A percentile compares a stretch with the other conserved stretches of the same genome.
phyloP scores from a whole-genome alignment of 1,284 basidiomycete species.

The Malassezia sp. region DNA sequence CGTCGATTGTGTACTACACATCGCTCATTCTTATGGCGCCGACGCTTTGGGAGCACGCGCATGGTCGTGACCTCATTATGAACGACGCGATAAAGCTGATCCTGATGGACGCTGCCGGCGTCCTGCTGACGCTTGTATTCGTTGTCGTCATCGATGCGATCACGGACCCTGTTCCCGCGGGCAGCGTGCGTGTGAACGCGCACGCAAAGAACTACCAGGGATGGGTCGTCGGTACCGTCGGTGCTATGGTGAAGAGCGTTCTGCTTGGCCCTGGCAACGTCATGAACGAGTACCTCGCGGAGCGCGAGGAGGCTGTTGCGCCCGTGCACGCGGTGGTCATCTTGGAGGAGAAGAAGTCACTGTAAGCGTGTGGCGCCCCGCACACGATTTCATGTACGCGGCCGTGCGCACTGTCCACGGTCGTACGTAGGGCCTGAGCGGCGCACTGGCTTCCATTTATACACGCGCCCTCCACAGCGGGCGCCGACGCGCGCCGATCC shows the following conservation, averaged over 20 bases:
- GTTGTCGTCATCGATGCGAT: slow-evolving; percentile 6
- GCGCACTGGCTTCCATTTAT: too few relatives aligned
- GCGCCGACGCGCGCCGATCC: too few relatives aligned
- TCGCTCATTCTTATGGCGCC: slow-evolving; percentile 2
- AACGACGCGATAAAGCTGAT: slow-evolving; percentile 12
- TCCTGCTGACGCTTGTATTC: slow-evolving; percentile 3
- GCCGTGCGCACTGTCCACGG: too few relatives aligned
- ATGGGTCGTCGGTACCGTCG: background rate
- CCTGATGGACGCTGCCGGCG: slow-evolving; percentile 7
- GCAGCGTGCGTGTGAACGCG: background rate
- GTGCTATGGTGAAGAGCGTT: background rate
- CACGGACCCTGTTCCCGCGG: slow-evolving; percentile 7
- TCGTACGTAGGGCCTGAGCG: too few relatives aligned
- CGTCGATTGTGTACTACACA: slow-evolving; percentile 7
- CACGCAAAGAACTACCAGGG: background rate
- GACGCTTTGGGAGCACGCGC: background rate
- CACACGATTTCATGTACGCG: slow-evolving; percentile 14
- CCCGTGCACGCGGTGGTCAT: background rate
- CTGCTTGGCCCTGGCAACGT: slow-evolving; percentile 14
- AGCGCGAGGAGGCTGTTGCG: slow-evolving; percentile 13
- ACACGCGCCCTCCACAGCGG: too few relatives aligned
- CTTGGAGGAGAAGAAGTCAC: slow-evolving; percentile 1
- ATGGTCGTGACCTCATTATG: background rate
- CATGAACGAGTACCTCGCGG: slow-evolving; percentile 10
- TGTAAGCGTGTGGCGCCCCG: too few relatives aligned